These are phyloP conservation scores for Agaricales sp. DNA, from an alignment of 1,284 basidiomycete genomes.

Conservation along the genomic window DNA sequence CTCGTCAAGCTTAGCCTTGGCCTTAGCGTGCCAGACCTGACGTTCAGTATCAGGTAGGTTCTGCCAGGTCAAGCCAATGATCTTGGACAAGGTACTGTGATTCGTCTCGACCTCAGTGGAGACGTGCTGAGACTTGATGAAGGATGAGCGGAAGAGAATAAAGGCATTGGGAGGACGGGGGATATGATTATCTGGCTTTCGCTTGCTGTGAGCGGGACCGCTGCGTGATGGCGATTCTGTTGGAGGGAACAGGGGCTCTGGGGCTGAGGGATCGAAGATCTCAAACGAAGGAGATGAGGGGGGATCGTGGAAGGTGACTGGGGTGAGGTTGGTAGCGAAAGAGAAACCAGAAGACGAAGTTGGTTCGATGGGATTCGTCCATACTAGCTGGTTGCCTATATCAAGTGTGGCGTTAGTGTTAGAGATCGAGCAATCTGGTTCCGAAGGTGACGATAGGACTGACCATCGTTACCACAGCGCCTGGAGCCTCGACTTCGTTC, in stretches of 20 bases:
- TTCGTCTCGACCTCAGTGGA: conserved; percentile 70
- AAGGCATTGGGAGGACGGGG: conserved; percentile 85
- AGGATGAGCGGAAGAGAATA: conserved; percentile 78
- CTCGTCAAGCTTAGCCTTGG: conserved; percentile 52
- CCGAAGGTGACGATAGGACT: conserved; percentile 13
- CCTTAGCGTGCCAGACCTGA: conserved; percentile 61
- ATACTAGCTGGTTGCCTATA: conserved; percentile 39
- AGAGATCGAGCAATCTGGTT: conserved; percentile 9
- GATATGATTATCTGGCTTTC: conserved; percentile 66
- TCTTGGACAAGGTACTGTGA: conserved; percentile 69
- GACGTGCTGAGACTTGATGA: conserved; percentile 67
- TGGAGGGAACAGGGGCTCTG: background rate
- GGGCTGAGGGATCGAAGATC: background rate
- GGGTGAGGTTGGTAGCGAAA: conserved; percentile 50
- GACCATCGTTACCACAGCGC: conserved; percentile 33
- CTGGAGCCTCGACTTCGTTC: conserved; percentile 38
- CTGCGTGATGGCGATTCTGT: conserved; percentile 10
- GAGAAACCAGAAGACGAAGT: conserved; percentile 32
- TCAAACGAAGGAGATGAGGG: conserved; percentile 11
- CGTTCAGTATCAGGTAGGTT: conserved; percentile 58
- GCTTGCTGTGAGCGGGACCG: conserved; percentile 39
- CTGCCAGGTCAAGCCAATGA: conserved; percentile 66
- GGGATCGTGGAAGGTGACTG: conserved; percentile 51
- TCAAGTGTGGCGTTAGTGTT: conserved; percentile 12
- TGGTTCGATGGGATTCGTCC: conserved; percentile 39